phyloP scores from a whole-genome alignment of 2,329 filamentous ascomycete species.

The Talaromyces marneffei region DNA sequence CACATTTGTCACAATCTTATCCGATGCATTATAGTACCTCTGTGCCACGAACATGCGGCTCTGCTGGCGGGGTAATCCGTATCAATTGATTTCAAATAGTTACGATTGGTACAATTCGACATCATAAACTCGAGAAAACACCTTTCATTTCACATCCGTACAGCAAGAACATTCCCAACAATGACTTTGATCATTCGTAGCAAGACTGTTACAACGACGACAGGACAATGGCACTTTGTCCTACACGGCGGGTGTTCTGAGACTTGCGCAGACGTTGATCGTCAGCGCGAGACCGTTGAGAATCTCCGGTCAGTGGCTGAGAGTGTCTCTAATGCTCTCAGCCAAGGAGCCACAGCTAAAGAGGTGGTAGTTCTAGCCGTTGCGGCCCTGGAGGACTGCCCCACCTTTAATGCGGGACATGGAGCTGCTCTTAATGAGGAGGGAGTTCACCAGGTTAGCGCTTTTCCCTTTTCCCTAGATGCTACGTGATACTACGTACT shows the following conservation, averaged over 20 bases:
- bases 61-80: background rate
- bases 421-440: background rate
- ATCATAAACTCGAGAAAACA: background rate
- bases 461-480: background rate
- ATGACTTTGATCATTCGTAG: too few relatives aligned
- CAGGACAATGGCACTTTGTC: background rate
- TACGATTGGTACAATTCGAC: background rate
- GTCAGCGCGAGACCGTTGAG: background rate
- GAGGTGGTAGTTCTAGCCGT: background rate
- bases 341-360: background rate
- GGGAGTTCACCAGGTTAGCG: background rate
- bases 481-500: background rate
- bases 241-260: background rate
- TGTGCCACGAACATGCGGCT: background rate
- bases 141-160: background rate
- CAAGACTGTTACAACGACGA: background rate
- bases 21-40: background rate
- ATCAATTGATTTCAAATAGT: background rate
- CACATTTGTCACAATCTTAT: background rate
- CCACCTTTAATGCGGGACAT: background rate
- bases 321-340: background rate
- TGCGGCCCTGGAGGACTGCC: background rate
- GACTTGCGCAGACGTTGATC: background rate
- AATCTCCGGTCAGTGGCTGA: background rate
- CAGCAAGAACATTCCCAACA: background rate